Base-by-base conservation (phyloP, 495 filamentous ascomycete genomes). In the Talaromyces adpressus region DNA sequence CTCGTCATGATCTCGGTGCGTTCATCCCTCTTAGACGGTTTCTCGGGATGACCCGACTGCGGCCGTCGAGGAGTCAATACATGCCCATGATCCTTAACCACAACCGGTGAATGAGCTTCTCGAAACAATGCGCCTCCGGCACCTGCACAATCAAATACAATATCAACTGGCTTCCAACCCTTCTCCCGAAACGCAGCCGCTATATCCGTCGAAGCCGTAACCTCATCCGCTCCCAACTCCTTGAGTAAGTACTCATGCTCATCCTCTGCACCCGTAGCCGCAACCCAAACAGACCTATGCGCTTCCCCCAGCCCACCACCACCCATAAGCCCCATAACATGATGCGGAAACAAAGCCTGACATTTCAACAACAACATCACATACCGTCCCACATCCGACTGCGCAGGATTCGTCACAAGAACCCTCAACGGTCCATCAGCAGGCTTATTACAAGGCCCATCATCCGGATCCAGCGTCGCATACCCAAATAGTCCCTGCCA, bases 401-500 rank as follows among this genome's bases (percentile, higher is more conserved):
- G 65, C 11, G 65, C 67, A 4, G 75, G 72, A 49, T 78, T 78
- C 29, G 77, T 78, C 23, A 80, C 66, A 6, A 79, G 69, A 3
- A 76, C 66, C 7, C 77, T 71, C 59, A 74, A 61, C 16, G 29
- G 54, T 25, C 68, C 68, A n/a, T 63, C 62, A 0, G 61, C 71
- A 34, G 65, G 57, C 34, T 58, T 59, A 32, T 67, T 67, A 6
- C 51, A 8, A 2, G 53, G 32, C 57, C 58, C 61, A 60, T 59
- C n/a, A 36, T 64, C 29, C 3, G 73, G 69, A 60, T 78, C 64
- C 47, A 79, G 57, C 16, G 73, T 75, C 3, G 71, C 78, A 68
- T 85, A 79, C 14, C 69, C 72, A 65, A 87, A 87, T n/a, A 88
- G 73, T 7, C 80, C 83, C 63, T 87, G 82, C 79, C 78, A 87